phyloP scores from a whole-genome alignment of 768 basidiomycete species.

The Lactarius vividus region DNA sequence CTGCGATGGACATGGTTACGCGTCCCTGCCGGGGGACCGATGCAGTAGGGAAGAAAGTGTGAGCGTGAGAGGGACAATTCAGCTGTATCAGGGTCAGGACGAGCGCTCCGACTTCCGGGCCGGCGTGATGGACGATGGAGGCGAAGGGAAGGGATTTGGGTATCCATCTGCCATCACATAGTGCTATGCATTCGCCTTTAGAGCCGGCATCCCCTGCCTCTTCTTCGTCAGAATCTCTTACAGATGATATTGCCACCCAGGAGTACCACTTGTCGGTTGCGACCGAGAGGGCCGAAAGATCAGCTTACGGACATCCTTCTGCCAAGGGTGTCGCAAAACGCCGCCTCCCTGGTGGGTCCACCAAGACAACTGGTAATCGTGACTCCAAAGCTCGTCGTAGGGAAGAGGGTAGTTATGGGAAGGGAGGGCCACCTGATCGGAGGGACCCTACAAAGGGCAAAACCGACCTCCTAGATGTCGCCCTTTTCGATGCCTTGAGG shows the following conservation, averaged over 20 bases:
- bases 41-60: neutral
- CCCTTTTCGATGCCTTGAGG: slow-evolving; percentile 22
- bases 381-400: slow-evolving; percentile 28
- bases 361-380: slow-evolving; percentile 23
- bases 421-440: slow-evolving; percentile 21
- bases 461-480: slow-evolving; percentile 25
- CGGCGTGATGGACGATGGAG: neutral
- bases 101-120: neutral
- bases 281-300: slow-evolving; percentile 11
- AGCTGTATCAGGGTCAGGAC: neutral
- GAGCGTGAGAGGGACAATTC: neutral
- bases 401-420: slow-evolving; percentile 22
- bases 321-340: slow-evolving; percentile 24
- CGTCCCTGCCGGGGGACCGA: too few species aligned
- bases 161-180: neutral
- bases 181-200: slow-evolving; percentile 28
- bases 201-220: slow-evolving; percentile 29
- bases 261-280: slow-evolving; percentile 9
- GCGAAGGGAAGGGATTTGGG: neutral
- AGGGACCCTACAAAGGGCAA: slow-evolving; percentile 17
- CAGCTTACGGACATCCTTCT: slow-evolving; percentile 8
- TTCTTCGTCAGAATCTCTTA: slow-evolving; percentile 30
- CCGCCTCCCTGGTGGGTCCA: slow-evolving; percentile 23
- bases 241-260: slow-evolving; percentile 5
- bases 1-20: slow-evolving; percentile 21